A percentile compares a stretch with the other conserved stretches of the same genome.
These are phyloP conservation scores for Saturnispora halmiae DNA, from an alignment of 805 yeast genomes.

Conservation along the genomic window DNA sequence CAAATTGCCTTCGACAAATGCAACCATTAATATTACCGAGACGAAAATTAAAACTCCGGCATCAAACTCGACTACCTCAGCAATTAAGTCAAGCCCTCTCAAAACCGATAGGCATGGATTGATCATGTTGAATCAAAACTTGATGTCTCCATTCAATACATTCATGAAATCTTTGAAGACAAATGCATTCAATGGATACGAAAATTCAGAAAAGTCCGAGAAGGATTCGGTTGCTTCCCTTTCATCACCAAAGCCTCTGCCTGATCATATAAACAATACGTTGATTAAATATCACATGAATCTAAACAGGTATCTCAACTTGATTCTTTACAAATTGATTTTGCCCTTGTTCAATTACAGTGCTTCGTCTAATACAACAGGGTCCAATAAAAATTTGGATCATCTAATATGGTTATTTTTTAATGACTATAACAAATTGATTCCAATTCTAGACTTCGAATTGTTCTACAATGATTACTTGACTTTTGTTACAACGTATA, in stretches of 20 bases:
- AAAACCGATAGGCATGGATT: constrained; percentile 18
- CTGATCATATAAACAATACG: constrained; percentile 9
- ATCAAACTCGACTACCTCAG: background rate
- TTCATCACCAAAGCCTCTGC: constrained; percentile 4
- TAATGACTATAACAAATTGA: constrained; percentile 42
- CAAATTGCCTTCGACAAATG: background rate
- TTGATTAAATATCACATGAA: constrained; percentile 30
- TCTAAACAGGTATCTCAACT: constrained; percentile 28
- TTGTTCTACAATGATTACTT: constrained; percentile 45
- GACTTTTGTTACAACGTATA: constrained; percentile 35
- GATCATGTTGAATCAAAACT: constrained; percentile 22
- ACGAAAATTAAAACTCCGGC: no score
- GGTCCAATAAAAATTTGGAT: constrained; percentile 31
- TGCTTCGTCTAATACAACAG: constrained; percentile 1
- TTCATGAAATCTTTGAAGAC: constrained; percentile 19
- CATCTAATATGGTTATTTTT: constrained; percentile 41
- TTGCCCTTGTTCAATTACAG: constrained; percentile 23
- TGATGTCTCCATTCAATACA: constrained; percentile 21
- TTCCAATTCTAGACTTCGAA: constrained; percentile 47
- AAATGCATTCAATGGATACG: constrained; percentile 27
- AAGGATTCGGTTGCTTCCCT: background rate
- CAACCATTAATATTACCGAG: no score
- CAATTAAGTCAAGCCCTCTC: background rate
- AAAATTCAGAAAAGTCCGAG: constrained; percentile 7
- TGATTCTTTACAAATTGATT: constrained; percentile 27